Base-by-base conservation (phyloP, 768 basidiomycete genomes). In the Agaricus blazei region DNA sequence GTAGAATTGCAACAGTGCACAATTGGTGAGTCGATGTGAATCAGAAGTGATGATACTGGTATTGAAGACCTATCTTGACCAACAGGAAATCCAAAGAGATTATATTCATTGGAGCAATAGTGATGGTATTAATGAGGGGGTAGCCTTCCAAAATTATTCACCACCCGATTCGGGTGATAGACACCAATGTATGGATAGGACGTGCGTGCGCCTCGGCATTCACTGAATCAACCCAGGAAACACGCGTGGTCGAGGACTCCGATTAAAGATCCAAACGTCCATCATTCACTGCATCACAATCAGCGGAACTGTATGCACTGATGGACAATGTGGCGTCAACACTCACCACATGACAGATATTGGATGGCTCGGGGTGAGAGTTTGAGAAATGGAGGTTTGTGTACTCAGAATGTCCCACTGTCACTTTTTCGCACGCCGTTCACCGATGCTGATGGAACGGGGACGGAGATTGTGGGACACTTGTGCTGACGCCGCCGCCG, bases 381-480 rank as follows among this genome's bases (percentile, higher is more conserved):
- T 7, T 3, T 7, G 40, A 12, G 40, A 15, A 15, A 6, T 41
- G 9, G 12, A 14, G 19, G 40, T 19, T 19, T 41, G 12, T 6
- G 12, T 19, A 9, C 42, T 43, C 27, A 52, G 19, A 43, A 42
- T 8, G 40, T 52, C 24, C 64, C 67, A 54, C 70, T 80, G 37
- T 76, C 75, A 58, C 67, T 75, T 63, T 77, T 72, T 59, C 78
- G 73, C 44, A 76, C 67, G 15, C 12, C 24, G 28, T 14, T 50
- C 12, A 67, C 67, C 29, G 70, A 67, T 7, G 72, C 71, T 14
- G 66, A 69, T 26, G 71, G 70, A 23, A 60, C 59, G 29, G 78
- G 3, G 82, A 76, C 6, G 88, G 85, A 3, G 87, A 88, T 59
- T 83, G 81, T 9, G 85, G 81, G 38, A 83, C 71, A 60, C 76